A percentile compares a stretch with the other conserved stretches of the same genome.
phyloP scores from a whole-genome alignment of 441 rosid genomes.

The Pelargonium cotyledonis region DNA sequence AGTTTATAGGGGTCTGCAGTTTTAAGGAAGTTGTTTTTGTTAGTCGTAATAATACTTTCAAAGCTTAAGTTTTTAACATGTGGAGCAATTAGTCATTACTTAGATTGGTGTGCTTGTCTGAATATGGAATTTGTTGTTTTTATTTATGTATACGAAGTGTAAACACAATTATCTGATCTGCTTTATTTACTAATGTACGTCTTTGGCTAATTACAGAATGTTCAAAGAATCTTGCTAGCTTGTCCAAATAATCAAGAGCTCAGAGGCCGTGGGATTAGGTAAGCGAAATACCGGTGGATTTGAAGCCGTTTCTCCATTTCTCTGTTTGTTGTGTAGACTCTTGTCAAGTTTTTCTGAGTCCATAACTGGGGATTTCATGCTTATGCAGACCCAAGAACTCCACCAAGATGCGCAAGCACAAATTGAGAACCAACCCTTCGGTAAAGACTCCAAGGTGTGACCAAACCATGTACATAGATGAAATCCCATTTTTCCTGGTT shows the following conservation, averaged over 20 bases:
- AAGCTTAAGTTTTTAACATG: not conserved
- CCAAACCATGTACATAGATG: constrained; percentile 9
- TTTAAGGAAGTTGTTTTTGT: not conserved
- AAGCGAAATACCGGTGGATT: not conserved
- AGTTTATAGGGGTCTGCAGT: not conserved
- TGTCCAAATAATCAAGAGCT: constrained; percentile 24
- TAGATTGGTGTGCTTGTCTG: not conserved
- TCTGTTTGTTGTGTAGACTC: not conserved
- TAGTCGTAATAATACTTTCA: not conserved
- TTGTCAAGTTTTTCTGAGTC: not conserved
- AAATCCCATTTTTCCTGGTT: constrained; percentile 8
- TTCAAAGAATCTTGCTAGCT: constrained; percentile 30
- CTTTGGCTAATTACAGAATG: constrained; percentile 20
- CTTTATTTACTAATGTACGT: not conserved
- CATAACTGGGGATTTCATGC: not conserved
- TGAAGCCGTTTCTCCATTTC: not conserved
- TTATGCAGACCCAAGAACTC: constrained; percentile 14
- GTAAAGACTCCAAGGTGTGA: not conserved
- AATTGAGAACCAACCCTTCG: not conserved
- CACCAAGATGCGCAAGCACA: constrained; percentile 10
- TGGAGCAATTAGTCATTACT: not conserved
- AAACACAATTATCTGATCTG: not conserved
- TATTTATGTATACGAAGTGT: not conserved
- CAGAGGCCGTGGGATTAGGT: constrained; percentile 24
- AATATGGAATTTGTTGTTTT: not conserved